A percentile compares a stretch with the other conserved stretches of the same genome.
phyloP scores from a whole-genome alignment of 2,329 filamentous ascomycete genomes.

The Drechslera avenae region DNA sequence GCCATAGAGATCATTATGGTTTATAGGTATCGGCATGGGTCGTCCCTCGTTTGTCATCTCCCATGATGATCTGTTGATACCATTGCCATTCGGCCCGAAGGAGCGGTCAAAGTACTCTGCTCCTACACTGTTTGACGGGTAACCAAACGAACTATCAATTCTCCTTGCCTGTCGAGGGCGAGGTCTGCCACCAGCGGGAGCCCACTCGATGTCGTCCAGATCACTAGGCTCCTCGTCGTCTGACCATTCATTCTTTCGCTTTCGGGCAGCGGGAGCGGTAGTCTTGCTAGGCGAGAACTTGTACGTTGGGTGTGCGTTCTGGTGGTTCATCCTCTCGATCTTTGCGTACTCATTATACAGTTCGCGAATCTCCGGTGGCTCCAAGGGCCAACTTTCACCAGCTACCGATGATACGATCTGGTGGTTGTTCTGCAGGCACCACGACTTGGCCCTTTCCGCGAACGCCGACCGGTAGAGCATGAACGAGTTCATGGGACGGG shows the following conservation, averaged over 20 bases:
- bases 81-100: conserved; percentile 35
- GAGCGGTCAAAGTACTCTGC: conserved; percentile 35
- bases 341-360: conserved; percentile 80
- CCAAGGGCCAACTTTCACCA: conserved; percentile 83
- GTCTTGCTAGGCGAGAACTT: conserved; percentile 89
- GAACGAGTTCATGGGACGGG: conserved; percentile 95
- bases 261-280: conserved; percentile 49
- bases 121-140: conserved; percentile 29
- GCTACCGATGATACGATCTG: conserved; percentile 89
- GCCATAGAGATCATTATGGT: conserved; percentile 51
- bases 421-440: conserved; percentile 86
- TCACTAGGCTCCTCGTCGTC: conserved; percentile 51
- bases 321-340: conserved; percentile 83
- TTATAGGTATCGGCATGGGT: conserved; percentile 51
- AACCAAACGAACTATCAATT: conserved; percentile 33
- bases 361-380: conserved; percentile 72
- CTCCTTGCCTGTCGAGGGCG: conserved; percentile 31
- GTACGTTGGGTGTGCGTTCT: conserved; percentile 84
- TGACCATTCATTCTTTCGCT: conserved; percentile 54
- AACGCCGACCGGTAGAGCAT: conserved; percentile 96
- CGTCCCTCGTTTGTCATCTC: conserved; percentile 58
- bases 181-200: conserved; percentile 32
- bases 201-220: conserved; percentile 50
- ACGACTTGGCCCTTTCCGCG: conserved; percentile 81
- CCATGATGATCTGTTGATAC: conserved; percentile 57